These are phyloP conservation scores for Polygonum aviculare DNA, from an alignment of 148 eudicot genomes.

Conservation along the genomic window DNA sequence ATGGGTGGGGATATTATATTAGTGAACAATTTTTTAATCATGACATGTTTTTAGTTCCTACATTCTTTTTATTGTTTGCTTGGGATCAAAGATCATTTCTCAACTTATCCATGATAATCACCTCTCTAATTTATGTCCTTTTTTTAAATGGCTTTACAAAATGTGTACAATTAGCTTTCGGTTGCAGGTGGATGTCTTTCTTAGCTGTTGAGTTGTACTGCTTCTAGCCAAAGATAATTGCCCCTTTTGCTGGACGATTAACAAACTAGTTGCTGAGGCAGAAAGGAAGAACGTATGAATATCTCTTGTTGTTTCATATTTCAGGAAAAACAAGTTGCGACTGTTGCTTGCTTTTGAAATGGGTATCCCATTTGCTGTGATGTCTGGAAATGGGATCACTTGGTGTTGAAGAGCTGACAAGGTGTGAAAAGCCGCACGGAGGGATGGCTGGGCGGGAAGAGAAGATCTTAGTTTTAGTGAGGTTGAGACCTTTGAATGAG, in stretches of 20 bases:
- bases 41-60: conserved; percentile 24
- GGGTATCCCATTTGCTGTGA: conserved; percentile 19
- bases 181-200: conserved; percentile 31
- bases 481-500: conserved; percentile 82
- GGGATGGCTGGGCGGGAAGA: conserved; percentile 48
- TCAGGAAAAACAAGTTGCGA: conserved; percentile 6
- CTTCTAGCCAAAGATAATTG: conserved; percentile 13
- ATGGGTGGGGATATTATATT: conserved; percentile 19
- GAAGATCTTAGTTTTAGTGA: conserved; percentile 86
- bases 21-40: conserved; percentile 17
- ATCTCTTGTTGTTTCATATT: conserved; percentile 9
- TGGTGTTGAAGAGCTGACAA: conserved; percentile 54
- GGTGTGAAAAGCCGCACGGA: conserved; percentile 44
- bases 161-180: conserved; percentile 28
- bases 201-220: conserved; percentile 25
- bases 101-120: conserved; percentile 51
- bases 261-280: conserved; percentile 20
- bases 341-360: conserved; percentile 9
- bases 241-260: conserved; percentile 15
- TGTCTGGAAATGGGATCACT: conserved; percentile 52
- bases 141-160: conserved; percentile 10
- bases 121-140: conserved; percentile 15
- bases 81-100: conserved; percentile 41
- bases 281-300: conserved; percentile 14
- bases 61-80: conserved; percentile 30